phyloP scores from a whole-genome alignment of 148 eudicot species.

The Simmondsia chinensis region DNA sequence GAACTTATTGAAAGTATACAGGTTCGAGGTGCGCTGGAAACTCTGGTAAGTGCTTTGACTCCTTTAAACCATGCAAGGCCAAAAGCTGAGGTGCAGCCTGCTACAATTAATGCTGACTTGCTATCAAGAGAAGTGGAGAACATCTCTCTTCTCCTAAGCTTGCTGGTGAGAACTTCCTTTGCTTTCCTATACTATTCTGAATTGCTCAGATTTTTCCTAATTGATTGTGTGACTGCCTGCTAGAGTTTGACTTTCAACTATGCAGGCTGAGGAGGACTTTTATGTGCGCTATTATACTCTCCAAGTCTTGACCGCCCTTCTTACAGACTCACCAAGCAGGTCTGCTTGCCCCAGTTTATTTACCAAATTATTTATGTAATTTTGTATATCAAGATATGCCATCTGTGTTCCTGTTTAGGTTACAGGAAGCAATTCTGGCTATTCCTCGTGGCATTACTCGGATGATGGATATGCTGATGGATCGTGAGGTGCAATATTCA shows the following conservation, averaged over 20 bases:
- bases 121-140: conserved; percentile 87
- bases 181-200: not conserved
- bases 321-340: conserved; percentile 86
- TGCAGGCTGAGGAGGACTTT: conserved; percentile 93
- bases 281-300: conserved; percentile 92
- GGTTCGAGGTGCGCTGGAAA: conserved; percentile 98
- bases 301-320: conserved; percentile 84
- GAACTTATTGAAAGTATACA: conserved; percentile 28
- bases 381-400: not conserved
- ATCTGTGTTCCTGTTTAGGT: conserved; percentile 41
- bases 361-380: not conserved
- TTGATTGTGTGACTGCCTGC: not conserved
- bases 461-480: conserved; percentile 98
- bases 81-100: conserved; percentile 72
- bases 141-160: conserved; percentile 78
- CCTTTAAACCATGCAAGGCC: conserved; percentile 63
- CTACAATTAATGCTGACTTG: conserved; percentile 84
- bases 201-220: not conserved
- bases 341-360: conserved; percentile 9
- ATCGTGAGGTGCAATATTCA: conserved; percentile 69
- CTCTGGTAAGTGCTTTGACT: conserved; percentile 83
- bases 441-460: conserved; percentile 94
- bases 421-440: conserved; percentile 91
- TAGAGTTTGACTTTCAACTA: conserved; percentile 6
- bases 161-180: conserved; percentile 53